These are phyloP conservation scores for Aspergillus viridinutans DNA, from an alignment of 2,329 filamentous ascomycete species.

Conservation along the genomic window DNA sequence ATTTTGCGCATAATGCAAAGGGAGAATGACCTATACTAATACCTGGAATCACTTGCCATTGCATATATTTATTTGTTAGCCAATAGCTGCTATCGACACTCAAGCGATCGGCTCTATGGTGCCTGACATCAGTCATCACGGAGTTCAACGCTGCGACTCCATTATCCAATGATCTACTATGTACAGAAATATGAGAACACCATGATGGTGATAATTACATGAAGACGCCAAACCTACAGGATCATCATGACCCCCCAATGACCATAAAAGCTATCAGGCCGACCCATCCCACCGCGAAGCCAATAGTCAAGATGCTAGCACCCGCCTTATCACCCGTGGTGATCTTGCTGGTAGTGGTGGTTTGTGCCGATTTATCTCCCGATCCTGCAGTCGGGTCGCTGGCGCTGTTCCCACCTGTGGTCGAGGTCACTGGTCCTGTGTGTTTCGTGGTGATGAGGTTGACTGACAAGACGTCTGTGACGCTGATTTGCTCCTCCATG, in stretches of 20 bases:
- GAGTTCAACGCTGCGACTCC: too few relatives aligned
- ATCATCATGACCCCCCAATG: slow-evolving; percentile 17
- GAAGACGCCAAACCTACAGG: neutral
- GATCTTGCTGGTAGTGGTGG: slow-evolving; percentile 10
- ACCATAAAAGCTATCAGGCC: slow-evolving; percentile 31
- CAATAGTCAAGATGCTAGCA: slow-evolving; percentile 35
- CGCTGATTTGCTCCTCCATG: slow-evolving; percentile 67
- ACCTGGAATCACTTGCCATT: too few relatives aligned
- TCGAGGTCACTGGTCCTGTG: slow-evolving; percentile 35
- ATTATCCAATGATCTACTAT: neutral
- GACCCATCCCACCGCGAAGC: slow-evolving; percentile 26
- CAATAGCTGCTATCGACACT: too few relatives aligned
- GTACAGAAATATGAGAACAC: neutral
- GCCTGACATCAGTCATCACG: too few relatives aligned
- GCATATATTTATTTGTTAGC: too few relatives aligned
- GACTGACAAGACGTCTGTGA: slow-evolving; percentile 60
- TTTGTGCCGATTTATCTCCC: slow-evolving; percentile 1
- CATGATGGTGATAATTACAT: neutral
- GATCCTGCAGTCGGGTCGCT: slow-evolving; percentile 36
- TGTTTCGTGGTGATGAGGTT: slow-evolving; percentile 51
- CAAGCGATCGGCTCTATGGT: too few relatives aligned
- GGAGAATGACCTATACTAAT: neutral
- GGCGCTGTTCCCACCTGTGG: slow-evolving; percentile 54
- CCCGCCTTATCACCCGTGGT: slow-evolving; percentile 36
- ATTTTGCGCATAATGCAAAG: neutral